Evolutionary conservation across 2,329 filamentous ascomycete species (phyloP).

Genomic region (Xenoacremonium recifei): DNA sequence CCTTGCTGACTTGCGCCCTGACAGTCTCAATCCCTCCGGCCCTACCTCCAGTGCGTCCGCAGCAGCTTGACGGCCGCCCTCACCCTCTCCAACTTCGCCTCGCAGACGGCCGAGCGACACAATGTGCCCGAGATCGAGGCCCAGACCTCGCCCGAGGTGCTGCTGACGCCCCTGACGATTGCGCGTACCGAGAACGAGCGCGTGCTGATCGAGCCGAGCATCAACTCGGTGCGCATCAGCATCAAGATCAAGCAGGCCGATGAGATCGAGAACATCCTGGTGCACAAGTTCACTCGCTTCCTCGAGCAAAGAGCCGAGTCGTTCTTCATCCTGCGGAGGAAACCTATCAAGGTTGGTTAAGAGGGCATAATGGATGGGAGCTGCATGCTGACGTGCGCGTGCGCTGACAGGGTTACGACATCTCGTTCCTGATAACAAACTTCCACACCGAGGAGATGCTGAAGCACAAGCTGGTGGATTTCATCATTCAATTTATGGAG

Average conservation of each 20-base stretch:
- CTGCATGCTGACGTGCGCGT: constrained; percentile 21
- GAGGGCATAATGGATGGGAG: constrained; percentile 1
- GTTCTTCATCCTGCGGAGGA: constrained; percentile 87
- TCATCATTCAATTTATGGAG: constrained; percentile 98
- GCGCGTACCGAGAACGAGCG: constrained; percentile 96
- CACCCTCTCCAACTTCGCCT: constrained; percentile 89
- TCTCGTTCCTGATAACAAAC: constrained; percentile 98
- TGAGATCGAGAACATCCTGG: constrained; percentile 96
- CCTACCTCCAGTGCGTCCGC: constrained; percentile 94
- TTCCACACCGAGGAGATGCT: constrained; percentile 98
- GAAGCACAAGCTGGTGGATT: constrained; percentile 98
- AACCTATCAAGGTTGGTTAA: constrained; percentile 80
- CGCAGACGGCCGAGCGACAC: constrained; percentile 92
- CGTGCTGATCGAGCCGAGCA: constrained; percentile 91
- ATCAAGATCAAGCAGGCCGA: constrained; percentile 99
- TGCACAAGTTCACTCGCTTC: constrained; percentile 92
- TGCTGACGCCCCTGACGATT: constrained; percentile 86
- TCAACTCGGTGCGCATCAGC: constrained; percentile 96
- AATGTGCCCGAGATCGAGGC: constrained; percentile 98
- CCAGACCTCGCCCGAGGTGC: constrained; percentile 85
- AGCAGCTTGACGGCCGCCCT: constrained; percentile 92
- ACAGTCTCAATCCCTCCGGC: constrained; percentile 95
- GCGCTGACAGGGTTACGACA: constrained; percentile 98
- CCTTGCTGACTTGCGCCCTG: too few species aligned
- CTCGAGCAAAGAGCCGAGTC: constrained; percentile 78